Conservation (phyloP, 2,329 filamentous ascomycete genomes). For the Fusarium xylarioides region DNA sequence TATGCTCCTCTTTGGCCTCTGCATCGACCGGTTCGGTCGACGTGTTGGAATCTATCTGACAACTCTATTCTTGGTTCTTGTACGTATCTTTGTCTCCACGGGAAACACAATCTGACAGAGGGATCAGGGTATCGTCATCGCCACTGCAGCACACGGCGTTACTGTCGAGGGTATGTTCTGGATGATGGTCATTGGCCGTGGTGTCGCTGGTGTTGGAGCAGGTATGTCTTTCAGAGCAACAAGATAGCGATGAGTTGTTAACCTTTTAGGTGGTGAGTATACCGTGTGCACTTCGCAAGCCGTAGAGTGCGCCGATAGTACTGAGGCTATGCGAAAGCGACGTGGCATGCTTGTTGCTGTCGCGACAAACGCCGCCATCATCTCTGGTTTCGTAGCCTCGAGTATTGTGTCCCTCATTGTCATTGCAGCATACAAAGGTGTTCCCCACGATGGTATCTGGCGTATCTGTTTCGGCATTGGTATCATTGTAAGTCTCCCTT, state of each 20-base stretch:
- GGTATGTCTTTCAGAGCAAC: background rate
- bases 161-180: background rate
- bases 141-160: background rate
- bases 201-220: background rate
- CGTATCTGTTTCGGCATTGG: background rate
- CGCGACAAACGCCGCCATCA: background rate
- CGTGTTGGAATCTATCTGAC: background rate
- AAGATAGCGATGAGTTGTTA: too few species aligned
- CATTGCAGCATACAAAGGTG: background rate
- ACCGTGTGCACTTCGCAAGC: background rate
- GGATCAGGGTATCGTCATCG: background rate
- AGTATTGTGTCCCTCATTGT: background rate
- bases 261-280: background rate
- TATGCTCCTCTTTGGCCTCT: background rate
- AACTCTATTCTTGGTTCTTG: background rate
- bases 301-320: background rate
- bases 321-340: background rate
- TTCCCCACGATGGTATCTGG: background rate
- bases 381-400: background rate
- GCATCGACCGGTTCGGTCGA: background rate
- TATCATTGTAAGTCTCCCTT: background rate
- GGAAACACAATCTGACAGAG: accelerated
- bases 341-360: background rate
- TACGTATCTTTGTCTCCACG: accelerated
- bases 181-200: background rate